phyloP scores from a whole-genome alignment of 441 rosid species.

The Flueggea neowawraea region DNA sequence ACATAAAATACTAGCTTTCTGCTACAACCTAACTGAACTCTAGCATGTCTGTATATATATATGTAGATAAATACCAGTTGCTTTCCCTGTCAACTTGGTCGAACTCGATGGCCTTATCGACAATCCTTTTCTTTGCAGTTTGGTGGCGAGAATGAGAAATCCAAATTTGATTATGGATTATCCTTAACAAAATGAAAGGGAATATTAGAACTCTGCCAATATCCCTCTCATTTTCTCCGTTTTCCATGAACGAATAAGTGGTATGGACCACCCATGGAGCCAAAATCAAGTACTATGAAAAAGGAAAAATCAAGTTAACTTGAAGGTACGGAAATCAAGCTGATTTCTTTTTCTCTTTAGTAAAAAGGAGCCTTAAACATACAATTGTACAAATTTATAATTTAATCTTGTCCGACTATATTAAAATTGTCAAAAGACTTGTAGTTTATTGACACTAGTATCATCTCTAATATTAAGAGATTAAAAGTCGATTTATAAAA shows the following conservation, averaged over 20 bases:
- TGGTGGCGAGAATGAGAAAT: slow-evolving; percentile 52
- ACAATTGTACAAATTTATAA: too few relatives aligned
- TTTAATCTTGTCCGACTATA: too few relatives aligned
- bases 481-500: too few relatives aligned
- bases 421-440: too few relatives aligned
- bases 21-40: too few relatives aligned
- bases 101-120: slow-evolving; percentile 12
- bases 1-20: too few relatives aligned
- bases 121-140: slow-evolving; percentile 49
- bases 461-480: too few relatives aligned
- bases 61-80: slow-evolving; percentile 7
- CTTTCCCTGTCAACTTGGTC: slow-evolving; percentile 12
- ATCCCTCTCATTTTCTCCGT: slow-evolving; percentile 29
- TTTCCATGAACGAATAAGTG: slow-evolving; percentile 29
- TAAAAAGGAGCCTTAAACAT: too few relatives aligned
- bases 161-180: slow-evolving; percentile 54
- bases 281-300: slow-evolving; percentile 39
- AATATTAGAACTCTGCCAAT: slow-evolving; percentile 29
- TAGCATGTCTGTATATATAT: neutral
- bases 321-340: too few relatives aligned
- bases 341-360: too few relatives aligned
- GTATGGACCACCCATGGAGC: slow-evolving; percentile 54
- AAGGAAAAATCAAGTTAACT: neutral
- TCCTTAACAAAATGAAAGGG: slow-evolving; percentile 41
- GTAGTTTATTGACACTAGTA: too few relatives aligned